Base-by-base conservation (phyloP, 805 yeast genomes). In the Tetrapisispora iriomotensis region DNA sequence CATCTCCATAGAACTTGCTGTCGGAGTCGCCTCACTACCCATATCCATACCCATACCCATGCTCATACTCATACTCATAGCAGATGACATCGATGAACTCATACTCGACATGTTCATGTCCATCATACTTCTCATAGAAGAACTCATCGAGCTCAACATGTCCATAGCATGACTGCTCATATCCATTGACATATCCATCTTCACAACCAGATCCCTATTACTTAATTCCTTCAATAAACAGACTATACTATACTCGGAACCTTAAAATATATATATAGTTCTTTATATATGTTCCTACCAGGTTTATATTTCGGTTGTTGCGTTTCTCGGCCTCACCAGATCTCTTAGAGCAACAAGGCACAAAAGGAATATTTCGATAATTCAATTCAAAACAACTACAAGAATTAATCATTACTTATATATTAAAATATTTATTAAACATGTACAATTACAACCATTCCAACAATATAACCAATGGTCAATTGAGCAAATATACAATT, bases 71-170 rank as follows among this genome's bases (percentile, higher is more conserved):
- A 18, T 26, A 6, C 37, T 32, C 39, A 38, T 37, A 8, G 34
- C 28, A 39, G 36, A 34, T 2, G 46, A 24, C 29, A 26, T 26
- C 3, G 45, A 26, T 13, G 38, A 30, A 4, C 50, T 23, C 34
- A 36, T 18, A 23, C 23, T 13, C 6, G 34, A 4, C 25, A 30
- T 21, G 7, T 24, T 18, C 28, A 33, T 39, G 24, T 33, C 42
- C 31, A 29, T 29, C 26, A 35, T 38, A 42, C 39, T 39, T 21
- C 38, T 35, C 39, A 40, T 36, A 8, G 29, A 28, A 3, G 29
- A 24, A 18, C 30, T 33, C 42, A 38, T 43, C 5, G 32, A 24
- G n/a, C 41, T 36, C 17, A 40, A 23, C 36, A 39, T 41, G 10
- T 30, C 33, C 24, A 26, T 35, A 8, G 37, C 24, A n/a, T 29